Conservation (phyloP, 257 asterid species). For the Eustoma russellianum region DNA sequence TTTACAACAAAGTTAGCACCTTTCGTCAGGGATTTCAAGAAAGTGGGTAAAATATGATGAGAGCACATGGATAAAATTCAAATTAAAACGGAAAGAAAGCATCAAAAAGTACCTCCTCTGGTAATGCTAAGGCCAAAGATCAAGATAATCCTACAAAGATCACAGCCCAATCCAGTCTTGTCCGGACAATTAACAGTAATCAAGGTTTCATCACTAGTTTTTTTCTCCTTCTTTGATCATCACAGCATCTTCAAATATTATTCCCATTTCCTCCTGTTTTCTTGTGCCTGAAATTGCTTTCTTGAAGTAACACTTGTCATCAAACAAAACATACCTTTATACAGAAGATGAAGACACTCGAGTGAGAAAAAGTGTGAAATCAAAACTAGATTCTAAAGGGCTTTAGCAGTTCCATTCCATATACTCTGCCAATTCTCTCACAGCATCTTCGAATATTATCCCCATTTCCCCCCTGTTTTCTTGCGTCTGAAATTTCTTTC, state of each 20-base stretch:
- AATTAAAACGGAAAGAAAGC: neutral
- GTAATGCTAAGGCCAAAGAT: slow-evolving; percentile 62
- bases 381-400: too few species aligned
- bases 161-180: slow-evolving; percentile 82
- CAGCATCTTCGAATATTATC: slow-evolving; percentile 54
- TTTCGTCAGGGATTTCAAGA: too few species aligned
- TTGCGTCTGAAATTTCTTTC: neutral
- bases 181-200: slow-evolving; percentile 74
- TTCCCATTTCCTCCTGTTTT: slow-evolving; percentile 35
- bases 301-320: too few species aligned
- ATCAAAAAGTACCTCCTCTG: slow-evolving; percentile 55
- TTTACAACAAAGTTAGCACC: too few species aligned
- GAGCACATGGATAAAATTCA: neutral
- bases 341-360: too few species aligned
- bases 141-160: slow-evolving; percentile 51
- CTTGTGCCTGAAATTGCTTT: neutral
- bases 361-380: too few species aligned
- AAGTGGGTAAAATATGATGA: neutral
- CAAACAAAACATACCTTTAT: too few species aligned
- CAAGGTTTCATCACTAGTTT: slow-evolving; percentile 34
- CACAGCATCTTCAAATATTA: slow-evolving; percentile 58
- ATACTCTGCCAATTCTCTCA: too few species aligned
- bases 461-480: slow-evolving; percentile 36
- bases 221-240: slow-evolving; percentile 48
- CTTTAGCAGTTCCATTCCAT: too few species aligned